phyloP scores from a whole-genome alignment of 148 eudicot species.

The Pouteria glomerata region DNA sequence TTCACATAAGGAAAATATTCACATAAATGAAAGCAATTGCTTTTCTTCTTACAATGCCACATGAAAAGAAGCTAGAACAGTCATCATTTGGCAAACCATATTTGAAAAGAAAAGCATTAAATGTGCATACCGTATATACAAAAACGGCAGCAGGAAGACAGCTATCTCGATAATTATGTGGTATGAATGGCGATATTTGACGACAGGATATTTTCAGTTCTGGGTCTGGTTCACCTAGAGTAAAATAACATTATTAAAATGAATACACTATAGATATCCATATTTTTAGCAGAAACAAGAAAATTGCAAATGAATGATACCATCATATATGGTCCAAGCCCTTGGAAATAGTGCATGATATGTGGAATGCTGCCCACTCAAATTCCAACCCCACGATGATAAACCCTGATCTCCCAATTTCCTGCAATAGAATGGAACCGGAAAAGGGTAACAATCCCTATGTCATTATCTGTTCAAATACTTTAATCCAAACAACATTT shows the following conservation, averaged over 20 bases:
- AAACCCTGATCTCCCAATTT: constrained; percentile 73
- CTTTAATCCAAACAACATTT: no score
- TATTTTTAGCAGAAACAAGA: neutral
- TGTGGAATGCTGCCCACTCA: constrained; percentile 93
- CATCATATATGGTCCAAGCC: constrained; percentile 99
- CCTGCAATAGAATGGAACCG: constrained; percentile 36
- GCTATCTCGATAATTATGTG: constrained; percentile 91
- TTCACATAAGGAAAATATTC: no score
- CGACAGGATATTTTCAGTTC: constrained; percentile 95
- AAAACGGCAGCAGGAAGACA: constrained; percentile 95
- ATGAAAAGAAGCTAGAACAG: neutral
- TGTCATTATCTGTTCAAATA: no score
- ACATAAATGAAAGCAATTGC: no score
- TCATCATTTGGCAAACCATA: neutral
- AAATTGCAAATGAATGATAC: constrained; percentile 30
- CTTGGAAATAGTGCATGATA: constrained; percentile 97
- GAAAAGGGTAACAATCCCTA: no score
- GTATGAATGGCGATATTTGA: constrained; percentile 96
- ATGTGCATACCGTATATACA: constrained; percentile 75
- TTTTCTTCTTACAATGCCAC: neutral
- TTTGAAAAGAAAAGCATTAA: neutral
- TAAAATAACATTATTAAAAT: constrained; percentile 6
- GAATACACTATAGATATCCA: neutral
- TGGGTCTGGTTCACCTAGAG: constrained; percentile 97
- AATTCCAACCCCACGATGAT: constrained; percentile 99